Evolutionary conservation across 1,139 yeast species (phyloP).

Genomic region (Suhomyces chickasaworum): DNA sequence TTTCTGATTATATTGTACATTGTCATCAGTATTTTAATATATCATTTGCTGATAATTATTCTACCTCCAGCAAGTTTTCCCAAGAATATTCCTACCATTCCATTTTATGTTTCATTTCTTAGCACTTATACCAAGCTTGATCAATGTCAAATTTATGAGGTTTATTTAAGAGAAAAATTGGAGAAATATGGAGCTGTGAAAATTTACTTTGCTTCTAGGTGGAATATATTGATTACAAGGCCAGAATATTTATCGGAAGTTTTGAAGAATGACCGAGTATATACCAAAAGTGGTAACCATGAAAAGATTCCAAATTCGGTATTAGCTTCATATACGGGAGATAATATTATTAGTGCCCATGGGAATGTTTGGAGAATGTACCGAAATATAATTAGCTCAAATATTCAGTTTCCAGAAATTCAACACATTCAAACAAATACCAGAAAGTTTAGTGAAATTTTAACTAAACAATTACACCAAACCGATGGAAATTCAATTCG

Average conservation of each 20-base stretch:
- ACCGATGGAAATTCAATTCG: slow-evolving; percentile 18
- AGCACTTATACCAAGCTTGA: slow-evolving; percentile 49
- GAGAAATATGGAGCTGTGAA: slow-evolving; percentile 57
- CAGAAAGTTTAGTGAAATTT: slow-evolving; percentile 23
- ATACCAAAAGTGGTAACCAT: slow-evolving; percentile 63
- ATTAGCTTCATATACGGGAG: slow-evolving; percentile 60
- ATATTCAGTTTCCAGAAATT: slow-evolving; percentile 53
- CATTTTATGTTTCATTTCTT: slow-evolving; percentile 59
- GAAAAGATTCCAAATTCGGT: slow-evolving; percentile 60
- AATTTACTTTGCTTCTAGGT: slow-evolving; percentile 61
- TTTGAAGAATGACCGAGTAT: slow-evolving; percentile 51
- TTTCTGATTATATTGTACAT: neutral
- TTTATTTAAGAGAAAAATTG: slow-evolving; percentile 20
- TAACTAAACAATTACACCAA: slow-evolving; percentile 13
- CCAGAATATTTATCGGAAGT: slow-evolving; percentile 52
- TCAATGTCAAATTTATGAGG: slow-evolving; percentile 49
- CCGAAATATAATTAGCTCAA: slow-evolving; percentile 47
- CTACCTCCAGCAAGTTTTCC: slow-evolving; percentile 39
- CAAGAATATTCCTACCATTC: slow-evolving; percentile 57
- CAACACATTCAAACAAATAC: slow-evolving; percentile 39
- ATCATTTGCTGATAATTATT: slow-evolving; percentile 19
- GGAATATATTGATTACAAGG: slow-evolving; percentile 58
- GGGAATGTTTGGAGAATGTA: slow-evolving; percentile 56
- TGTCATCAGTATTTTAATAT: slow-evolving; percentile 2
- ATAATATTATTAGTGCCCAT: slow-evolving; percentile 63